Base-by-base conservation (phyloP, 768 basidiomycete species). In the Cubamyces lactineus region DNA sequence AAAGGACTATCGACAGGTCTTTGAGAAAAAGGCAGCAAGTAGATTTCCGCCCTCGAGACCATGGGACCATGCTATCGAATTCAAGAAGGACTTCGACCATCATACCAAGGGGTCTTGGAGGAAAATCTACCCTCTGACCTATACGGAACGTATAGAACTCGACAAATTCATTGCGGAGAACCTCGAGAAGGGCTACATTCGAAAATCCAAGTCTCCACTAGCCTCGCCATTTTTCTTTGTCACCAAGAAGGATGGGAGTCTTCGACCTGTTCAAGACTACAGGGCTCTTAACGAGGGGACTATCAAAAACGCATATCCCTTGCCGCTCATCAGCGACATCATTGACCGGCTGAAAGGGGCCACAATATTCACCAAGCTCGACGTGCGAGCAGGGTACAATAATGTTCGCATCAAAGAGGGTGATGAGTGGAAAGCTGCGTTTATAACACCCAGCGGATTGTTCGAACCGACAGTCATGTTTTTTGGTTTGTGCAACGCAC, bases 311-410 rank as follows among this genome's bases (percentile, higher is more conserved):
- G 61, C 45, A 19, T 78, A 62, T 57, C 76, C 57, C 48, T 63
- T 79, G 8, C 77, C 74, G 23, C 71, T 67, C 66, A 77, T 71
- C 58, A 53, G 28, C 11, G 71, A 72, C 49, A 52, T 67, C 41
- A 67, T 67, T 62, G 69, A 69, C 63, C 66, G 60, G 42, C 59
- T 72, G 24, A 15, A 42, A 21, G 49, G 63, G 47, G 67, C 66
- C 28, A 59, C 65, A 49, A 51, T 51, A 53, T 74, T 73, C 51
- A 71, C 70, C 13, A 72, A 69, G 41, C 15, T 73, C 17, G 70
- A 79, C 61, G 53, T 78, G 9, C 50, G 62, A 0, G 69, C 67
- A 47, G 77, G 72, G 0, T 80, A 76, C 42, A 73, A 79, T 51
- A 74, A 74, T 49, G 59, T 66, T 12, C 24, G 62, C 15, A 66